Evolutionary conservation across 306 rosid genomes (phyloP).

Genomic region (Pterocarpus santalinus): DNA sequence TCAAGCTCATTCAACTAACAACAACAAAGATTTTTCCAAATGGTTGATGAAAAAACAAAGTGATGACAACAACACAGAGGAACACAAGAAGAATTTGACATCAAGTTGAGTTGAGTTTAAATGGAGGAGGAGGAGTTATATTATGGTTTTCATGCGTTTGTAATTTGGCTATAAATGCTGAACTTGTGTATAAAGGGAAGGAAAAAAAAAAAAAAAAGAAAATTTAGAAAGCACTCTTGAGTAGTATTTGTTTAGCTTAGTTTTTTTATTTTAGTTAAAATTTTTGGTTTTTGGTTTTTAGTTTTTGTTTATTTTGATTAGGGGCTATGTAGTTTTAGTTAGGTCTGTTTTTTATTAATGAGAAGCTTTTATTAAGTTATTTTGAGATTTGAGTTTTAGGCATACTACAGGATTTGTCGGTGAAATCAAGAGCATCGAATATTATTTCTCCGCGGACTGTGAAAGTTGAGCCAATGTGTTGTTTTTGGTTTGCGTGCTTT

Average conservation of each 20-base stretch:
- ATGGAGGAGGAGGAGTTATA: slow-evolving; percentile 42
- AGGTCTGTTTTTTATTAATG: slow-evolving; percentile 47
- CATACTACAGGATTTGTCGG: not conserved
- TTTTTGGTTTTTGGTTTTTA: too few relatives aligned
- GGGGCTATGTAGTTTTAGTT: slow-evolving; percentile 42
- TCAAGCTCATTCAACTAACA: slow-evolving; percentile 46
- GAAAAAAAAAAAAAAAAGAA: slow-evolving; percentile 47
- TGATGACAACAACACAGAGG: not conserved
- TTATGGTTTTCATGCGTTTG: slow-evolving; percentile 29
- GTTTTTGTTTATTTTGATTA: not conserved
- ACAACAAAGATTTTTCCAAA: not conserved
- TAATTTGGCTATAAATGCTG: slow-evolving; percentile 38
- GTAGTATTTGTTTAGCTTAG: slow-evolving; percentile 40
- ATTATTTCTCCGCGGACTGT: not conserved
- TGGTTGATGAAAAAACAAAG: not conserved
- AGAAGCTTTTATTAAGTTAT: slow-evolving; percentile 23
- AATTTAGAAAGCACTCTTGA: slow-evolving; percentile 59
- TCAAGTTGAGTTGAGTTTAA: not conserved
- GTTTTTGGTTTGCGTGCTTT: slow-evolving; percentile 40
- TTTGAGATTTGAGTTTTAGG: not conserved
- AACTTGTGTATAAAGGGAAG: slow-evolving; percentile 42
- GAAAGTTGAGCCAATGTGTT: slow-evolving; percentile 26
- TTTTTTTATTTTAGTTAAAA: not conserved
- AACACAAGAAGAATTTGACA: not conserved
- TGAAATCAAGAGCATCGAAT: not conserved